A percentile compares a stretch with the other conserved stretches of the same genome.
These are phyloP conservation scores for Termitomyces bulborhizus DNA, from an alignment of 768 basidiomycete species.

Conservation along the genomic window DNA sequence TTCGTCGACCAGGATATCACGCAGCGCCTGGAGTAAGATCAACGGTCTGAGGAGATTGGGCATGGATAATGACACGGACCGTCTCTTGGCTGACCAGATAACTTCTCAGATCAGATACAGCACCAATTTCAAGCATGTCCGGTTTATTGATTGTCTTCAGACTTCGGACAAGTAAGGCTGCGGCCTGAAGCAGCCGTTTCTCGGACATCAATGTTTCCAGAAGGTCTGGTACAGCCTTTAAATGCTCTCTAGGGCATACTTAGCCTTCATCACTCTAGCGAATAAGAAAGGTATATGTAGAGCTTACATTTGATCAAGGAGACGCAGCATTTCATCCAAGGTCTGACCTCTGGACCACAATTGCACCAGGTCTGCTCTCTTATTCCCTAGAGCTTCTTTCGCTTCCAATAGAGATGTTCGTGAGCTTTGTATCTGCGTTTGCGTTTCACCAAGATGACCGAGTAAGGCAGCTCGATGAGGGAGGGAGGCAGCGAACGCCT, in stretches of 20 bases:
- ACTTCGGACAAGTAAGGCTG: slow-evolving; percentile 79
- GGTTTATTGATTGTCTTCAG: slow-evolving; percentile 86
- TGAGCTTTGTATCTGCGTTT: slow-evolving; percentile 67
- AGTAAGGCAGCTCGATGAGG: slow-evolving; percentile 84
- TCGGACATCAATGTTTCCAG: slow-evolving; percentile 95
- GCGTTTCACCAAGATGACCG: slow-evolving; percentile 64
- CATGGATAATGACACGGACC: slow-evolving; percentile 32
- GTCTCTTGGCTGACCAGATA: slow-evolving; percentile 86
- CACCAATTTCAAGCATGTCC: slow-evolving; percentile 96
- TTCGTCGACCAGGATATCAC: slow-evolving; percentile 93
- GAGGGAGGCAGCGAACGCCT: slow-evolving; percentile 90
- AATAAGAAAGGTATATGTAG: neutral
- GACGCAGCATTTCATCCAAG: slow-evolving; percentile 91
- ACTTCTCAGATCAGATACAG: slow-evolving; percentile 77
- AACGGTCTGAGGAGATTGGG: neutral
- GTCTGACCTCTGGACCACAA: slow-evolving; percentile 85
- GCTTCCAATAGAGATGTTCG: slow-evolving; percentile 69
- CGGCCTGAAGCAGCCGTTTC: slow-evolving; percentile 86
- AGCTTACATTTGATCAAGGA: slow-evolving; percentile 91
- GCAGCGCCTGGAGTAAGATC: slow-evolving; percentile 54
- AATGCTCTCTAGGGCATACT: slow-evolving; percentile 58
- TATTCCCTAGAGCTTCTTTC: slow-evolving; percentile 73
- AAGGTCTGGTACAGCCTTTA: slow-evolving; percentile 87
- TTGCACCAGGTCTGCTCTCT: slow-evolving; percentile 84
- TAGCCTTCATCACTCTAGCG: neutral